Evolutionary conservation across 768 basidiomycete species (phyloP), one percentile per base, ranked within the genome.

Genomic region (Suillus brevipes): DNA sequence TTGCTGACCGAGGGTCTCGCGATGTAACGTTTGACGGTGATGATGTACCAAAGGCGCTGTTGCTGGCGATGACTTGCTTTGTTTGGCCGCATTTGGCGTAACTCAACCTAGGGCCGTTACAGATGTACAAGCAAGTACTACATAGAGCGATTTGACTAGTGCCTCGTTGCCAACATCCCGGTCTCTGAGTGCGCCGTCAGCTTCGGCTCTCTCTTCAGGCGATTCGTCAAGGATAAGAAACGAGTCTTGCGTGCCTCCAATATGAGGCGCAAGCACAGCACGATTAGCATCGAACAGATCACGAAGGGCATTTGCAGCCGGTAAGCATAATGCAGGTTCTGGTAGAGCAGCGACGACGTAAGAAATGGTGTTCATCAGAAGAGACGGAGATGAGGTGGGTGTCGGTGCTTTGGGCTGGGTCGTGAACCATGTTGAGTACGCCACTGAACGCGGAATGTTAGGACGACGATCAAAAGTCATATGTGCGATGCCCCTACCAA

Each of bases 271-370:
- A 14, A 97, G 81, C 12, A 88, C 91, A n/a, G 81, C 82, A 61
- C 96, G 81, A 73, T 97, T 97, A 45, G 92, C 87, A 75, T 97
- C 95, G 71, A 95, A 97, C 4, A 97, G 76, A 62, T 94, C 90
- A 47, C 92, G 87, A 34, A 98, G 81, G 0, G 94, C 87, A 58
- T 89, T 89, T 0, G 95, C 94, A 1, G 94, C 94, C 9, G 87
- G 83, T 0, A 87, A 83, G 72, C 85, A 91, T 37, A 89, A 80
- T 37, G 77, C 75, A 7, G 83, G 84, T 66, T 92, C 92, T 0
- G 86, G 79, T 31, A 96, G 78, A 4, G 90, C 90, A 18, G 87
- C 79, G 0, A 89, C 88, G 36, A 94, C 87, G 71, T 89, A 92
- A 12, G 81, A 81, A 34, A 94, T 82, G 0, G 85, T 86, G 45